Percentiles rank a stretch among this genome's conserved stretches.
These are phyloP conservation scores for Tulasnella sp. DNA, from an alignment of 768 basidiomycete species.

Conservation along the genomic window DNA sequence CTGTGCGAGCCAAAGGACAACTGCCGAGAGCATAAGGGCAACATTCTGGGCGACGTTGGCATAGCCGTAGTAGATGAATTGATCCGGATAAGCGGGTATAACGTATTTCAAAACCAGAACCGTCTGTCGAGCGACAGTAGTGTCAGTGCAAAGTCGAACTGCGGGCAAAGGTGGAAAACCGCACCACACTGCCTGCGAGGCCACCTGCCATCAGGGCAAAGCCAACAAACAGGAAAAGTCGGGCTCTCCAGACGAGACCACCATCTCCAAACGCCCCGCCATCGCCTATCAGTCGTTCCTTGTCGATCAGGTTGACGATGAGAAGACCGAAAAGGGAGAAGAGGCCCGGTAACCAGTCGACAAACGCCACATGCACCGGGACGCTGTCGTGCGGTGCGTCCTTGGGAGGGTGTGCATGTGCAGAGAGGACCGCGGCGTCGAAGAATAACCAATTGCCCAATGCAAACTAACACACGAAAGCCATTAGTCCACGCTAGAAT, in stretches of 20 bases:
- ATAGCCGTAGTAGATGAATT: constrained; percentile 82
- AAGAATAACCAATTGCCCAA: constrained; percentile 91
- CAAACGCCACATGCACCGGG: constrained; percentile 75
- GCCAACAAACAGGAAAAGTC: constrained; percentile 83
- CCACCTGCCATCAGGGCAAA: constrained; percentile 98
- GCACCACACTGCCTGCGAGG: constrained; percentile 87
- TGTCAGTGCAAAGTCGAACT: not conserved
- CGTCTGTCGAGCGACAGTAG: constrained; percentile 39
- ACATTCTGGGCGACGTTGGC: constrained; percentile 93
- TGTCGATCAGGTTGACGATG: constrained; percentile 89
- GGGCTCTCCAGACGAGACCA: constrained; percentile 79
- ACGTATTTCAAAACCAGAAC: constrained; percentile 85
- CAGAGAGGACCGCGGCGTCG: constrained; percentile 82
- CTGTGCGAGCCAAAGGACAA: constrained; percentile 89
- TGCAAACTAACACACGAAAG: constrained; percentile 78
- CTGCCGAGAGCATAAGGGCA: constrained; percentile 67
- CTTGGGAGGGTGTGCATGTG: constrained; percentile 67
- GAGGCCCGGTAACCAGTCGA: constrained; percentile 97
- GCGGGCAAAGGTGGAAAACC: constrained; percentile 26
- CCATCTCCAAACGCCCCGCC: constrained; percentile 45
- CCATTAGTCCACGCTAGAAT: no score
- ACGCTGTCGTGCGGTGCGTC: constrained; percentile 55
- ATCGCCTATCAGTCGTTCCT: constrained; percentile 70
- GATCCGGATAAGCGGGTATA: constrained; percentile 53
- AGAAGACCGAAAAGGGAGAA: constrained; percentile 87